phyloP scores from a whole-genome alignment of 306 rosid species.

The Cicer chorassanicum region DNA sequence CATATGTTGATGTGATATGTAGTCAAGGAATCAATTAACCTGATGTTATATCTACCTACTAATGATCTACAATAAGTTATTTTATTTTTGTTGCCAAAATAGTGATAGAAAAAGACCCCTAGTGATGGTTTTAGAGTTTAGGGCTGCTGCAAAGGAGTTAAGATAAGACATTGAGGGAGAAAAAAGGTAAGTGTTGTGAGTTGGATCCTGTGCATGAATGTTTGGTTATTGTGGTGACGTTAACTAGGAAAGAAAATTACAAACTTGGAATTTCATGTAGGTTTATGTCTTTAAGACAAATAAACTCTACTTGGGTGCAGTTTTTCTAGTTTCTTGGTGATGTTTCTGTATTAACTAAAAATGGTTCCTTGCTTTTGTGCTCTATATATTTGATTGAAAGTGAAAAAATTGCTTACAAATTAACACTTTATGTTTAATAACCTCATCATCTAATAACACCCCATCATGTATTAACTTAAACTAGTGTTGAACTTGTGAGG shows the following conservation, averaged over 20 bases:
- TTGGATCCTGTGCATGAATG: conserved; percentile 46
- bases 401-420: background rate
- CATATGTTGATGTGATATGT: conserved; percentile 38
- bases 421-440: too few relatives aligned
- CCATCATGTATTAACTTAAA: too few relatives aligned
- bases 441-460: too few relatives aligned
- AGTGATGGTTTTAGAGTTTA: conserved; percentile 39
- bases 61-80: conserved; percentile 11
- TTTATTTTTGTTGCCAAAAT: conserved; percentile 25
- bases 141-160: conserved; percentile 42
- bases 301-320: conserved; percentile 21
- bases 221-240: conserved; percentile 33
- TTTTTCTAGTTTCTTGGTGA: conserved; percentile 24
- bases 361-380: background rate
- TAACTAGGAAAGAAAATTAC: conserved; percentile 33
- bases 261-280: conserved; percentile 23
- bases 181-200: conserved; percentile 15
- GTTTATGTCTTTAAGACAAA: background rate
- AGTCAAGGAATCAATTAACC: conserved; percentile 43
- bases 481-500: too few relatives aligned
- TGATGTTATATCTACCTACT: conserved; percentile 41
- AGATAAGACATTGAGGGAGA: conserved; percentile 33
- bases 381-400: background rate
- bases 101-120: conserved; percentile 42
- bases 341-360: conserved; percentile 2